Conservation (phyloP, 805 yeast genomes). For the Metschnikowia lunata region DNA sequence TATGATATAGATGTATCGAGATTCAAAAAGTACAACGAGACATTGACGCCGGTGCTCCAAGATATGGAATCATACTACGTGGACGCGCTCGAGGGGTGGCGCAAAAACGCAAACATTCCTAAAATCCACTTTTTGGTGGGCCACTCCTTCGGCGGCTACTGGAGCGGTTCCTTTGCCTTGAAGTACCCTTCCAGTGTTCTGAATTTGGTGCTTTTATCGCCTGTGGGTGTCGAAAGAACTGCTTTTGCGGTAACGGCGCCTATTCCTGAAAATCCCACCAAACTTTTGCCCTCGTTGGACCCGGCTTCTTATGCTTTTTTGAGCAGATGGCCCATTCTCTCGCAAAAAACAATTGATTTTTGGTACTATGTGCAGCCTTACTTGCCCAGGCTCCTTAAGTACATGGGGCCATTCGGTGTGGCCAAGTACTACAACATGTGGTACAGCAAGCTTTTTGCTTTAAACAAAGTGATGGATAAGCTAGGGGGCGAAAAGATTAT, state of each 20-base stretch:
- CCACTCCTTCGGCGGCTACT: conserved; percentile 77
- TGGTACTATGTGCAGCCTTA: conserved; percentile 43
- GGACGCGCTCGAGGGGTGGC: conserved; percentile 63
- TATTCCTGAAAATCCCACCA: conserved; percentile 1
- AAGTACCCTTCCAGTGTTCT: conserved; percentile 52
- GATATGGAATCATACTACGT: conserved; percentile 54
- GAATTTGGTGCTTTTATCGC: conserved; percentile 60
- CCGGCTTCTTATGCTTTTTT: conserved; percentile 44
- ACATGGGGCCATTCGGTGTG: conserved; percentile 40
- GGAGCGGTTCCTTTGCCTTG: conserved; percentile 60
- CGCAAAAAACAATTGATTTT: conserved; percentile 23
- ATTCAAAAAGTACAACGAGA: conserved; percentile 28
- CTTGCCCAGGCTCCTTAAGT: conserved; percentile 46
- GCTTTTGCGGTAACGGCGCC: conserved; percentile 52
- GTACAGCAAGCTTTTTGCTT: conserved; percentile 37
- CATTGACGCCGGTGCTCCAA: conserved; percentile 35
- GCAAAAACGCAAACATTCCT: conserved; percentile 43
- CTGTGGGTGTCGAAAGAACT: conserved; percentile 74
- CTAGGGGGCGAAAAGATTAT: conserved; percentile 28
- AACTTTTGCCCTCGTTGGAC: conserved; percentile 32
- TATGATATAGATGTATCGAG: conserved; percentile 25
- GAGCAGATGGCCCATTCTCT: conserved; percentile 43
- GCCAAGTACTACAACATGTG: conserved; percentile 36
- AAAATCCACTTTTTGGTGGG: conserved; percentile 61
- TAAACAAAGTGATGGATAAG: conserved; percentile 31